Conservation (phyloP, 179 eudicot genomes). For the Silene noctiflora region DNA sequence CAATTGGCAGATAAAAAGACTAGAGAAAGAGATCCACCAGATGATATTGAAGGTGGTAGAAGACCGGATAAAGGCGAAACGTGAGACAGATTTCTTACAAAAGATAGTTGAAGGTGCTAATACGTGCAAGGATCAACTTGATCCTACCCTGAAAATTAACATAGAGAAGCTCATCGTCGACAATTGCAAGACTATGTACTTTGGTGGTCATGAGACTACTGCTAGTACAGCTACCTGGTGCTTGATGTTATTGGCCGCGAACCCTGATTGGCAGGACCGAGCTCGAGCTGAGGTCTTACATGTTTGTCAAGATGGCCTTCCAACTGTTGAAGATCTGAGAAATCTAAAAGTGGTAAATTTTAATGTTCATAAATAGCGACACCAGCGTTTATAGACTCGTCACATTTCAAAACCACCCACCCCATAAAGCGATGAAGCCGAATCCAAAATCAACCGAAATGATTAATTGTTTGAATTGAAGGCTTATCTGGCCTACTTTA, state of each 20-base stretch:
- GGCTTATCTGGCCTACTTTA: too few species aligned
- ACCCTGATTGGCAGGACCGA: constrained; percentile 56
- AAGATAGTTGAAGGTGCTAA: constrained; percentile 51
- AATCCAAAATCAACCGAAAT: too few species aligned
- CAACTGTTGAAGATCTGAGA: constrained; percentile 33
- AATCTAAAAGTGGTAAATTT: constrained; percentile 42
- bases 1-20: constrained; percentile 39
- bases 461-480: too few species aligned
- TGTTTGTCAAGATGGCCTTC: constrained; percentile 31
- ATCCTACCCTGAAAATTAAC: constrained; percentile 24
- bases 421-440: too few species aligned
- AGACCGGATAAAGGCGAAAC: constrained; percentile 32
- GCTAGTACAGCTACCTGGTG: constrained; percentile 47
- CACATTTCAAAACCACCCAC: too few species aligned
- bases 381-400: too few species aligned
- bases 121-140: constrained; percentile 26
- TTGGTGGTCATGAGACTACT: constrained; percentile 62
- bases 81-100: constrained; percentile 49
- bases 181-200: constrained; percentile 55
- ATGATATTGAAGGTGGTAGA: constrained; percentile 47
- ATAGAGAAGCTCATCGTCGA: constrained; percentile 39
- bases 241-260: constrained; percentile 44
- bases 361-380: too few species aligned
- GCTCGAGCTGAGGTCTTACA: constrained; percentile 47
- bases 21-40: constrained; percentile 52